Percentiles rank a stretch among this genome's conserved stretches.
These are phyloP conservation scores for Colletotrichum siamense DNA, from an alignment of 2,329 filamentous ascomycete species.

Conservation along the genomic window DNA sequence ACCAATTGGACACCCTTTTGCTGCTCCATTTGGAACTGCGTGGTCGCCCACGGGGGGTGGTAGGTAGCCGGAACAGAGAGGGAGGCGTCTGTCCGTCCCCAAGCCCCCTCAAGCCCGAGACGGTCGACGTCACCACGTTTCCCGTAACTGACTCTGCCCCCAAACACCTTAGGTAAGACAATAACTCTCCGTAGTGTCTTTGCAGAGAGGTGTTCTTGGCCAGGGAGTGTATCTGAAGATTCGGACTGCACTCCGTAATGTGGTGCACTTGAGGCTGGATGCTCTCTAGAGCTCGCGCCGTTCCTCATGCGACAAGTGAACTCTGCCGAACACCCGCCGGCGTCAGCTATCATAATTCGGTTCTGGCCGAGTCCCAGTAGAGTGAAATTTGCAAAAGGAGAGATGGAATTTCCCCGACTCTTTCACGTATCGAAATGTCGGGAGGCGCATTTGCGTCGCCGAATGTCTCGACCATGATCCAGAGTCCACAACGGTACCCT, in stretches of 20 bases:
- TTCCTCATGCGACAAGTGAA: neutral
- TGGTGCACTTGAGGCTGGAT: neutral
- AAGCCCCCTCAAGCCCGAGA: neutral
- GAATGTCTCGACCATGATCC: neutral
- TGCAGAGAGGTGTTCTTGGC: neutral
- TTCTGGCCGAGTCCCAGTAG: neutral
- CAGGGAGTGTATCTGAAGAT: neutral
- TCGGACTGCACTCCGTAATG: neutral
- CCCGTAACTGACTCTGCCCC: neutral
- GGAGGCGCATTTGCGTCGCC: neutral
- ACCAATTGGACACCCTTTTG: neutral
- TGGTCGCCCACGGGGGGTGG: neutral
- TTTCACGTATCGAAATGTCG: neutral
- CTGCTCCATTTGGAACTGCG: neutral
- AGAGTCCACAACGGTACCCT: neutral
- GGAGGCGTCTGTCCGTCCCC: neutral
- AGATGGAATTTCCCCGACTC: neutral
- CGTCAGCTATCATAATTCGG: conserved; percentile 3
- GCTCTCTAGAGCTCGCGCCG: neutral
- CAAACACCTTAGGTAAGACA: neutral
- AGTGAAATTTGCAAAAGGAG: neutral
- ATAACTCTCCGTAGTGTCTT: neutral
- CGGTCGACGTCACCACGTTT: neutral
- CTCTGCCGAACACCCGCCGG: neutral
- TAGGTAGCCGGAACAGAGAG: neutral